These are phyloP conservation scores for Neocallimastix lanati DNA, from an alignment of 192 early-diverging fungal species.

Conservation along the genomic window DNA sequence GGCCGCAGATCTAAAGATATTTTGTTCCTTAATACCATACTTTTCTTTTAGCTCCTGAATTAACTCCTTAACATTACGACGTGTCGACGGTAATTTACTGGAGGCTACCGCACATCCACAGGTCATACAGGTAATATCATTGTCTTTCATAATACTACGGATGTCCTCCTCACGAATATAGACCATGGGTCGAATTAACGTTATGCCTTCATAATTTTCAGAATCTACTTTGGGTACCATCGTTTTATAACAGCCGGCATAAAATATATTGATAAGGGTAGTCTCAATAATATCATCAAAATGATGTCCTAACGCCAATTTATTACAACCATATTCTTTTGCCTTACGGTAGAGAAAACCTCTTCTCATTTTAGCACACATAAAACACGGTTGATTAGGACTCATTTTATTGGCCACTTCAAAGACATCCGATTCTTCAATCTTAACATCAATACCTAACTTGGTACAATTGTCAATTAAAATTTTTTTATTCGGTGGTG, in stretches of 20 bases:
- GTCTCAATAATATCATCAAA: background rate
- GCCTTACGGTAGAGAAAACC: background rate
- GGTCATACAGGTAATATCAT: background rate
- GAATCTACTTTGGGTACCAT: background rate
- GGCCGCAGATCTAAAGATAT: background rate
- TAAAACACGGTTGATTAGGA: background rate
- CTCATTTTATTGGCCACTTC: background rate
- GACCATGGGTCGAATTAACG: background rate
- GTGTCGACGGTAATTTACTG: background rate
- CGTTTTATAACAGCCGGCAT: background rate
- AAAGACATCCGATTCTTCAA: background rate
- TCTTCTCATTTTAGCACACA: background rate
- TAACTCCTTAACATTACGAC: background rate
- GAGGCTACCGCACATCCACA: background rate
- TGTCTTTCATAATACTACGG: background rate
- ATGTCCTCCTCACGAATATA: background rate
- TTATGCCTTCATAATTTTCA: background rate
- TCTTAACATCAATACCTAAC: background rate
- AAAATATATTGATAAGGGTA: background rate
- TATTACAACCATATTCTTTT: background rate
- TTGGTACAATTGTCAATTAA: background rate
- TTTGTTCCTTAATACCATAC: background rate
- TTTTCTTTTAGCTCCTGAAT: background rate
- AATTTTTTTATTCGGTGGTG: background rate
- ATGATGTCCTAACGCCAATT: background rate